These are phyloP conservation scores for Clarireedia hainanense DNA, from an alignment of 2,329 filamentous ascomycete species.

Conservation along the genomic window DNA sequence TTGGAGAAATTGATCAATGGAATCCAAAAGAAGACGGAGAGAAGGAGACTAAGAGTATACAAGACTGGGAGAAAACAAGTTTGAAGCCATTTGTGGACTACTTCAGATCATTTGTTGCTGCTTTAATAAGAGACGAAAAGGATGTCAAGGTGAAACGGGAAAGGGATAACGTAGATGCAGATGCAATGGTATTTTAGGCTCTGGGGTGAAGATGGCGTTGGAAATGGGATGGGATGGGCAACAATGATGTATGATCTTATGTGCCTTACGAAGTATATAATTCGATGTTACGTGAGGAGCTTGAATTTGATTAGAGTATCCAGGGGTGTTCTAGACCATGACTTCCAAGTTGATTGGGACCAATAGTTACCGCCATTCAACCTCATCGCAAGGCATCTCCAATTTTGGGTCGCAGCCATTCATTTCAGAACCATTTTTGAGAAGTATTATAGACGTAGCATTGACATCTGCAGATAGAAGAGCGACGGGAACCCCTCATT, in stretches of 20 bases:
- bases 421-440: too few relatives aligned
- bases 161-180: conserved; percentile 39
- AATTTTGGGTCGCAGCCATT: too few relatives aligned
- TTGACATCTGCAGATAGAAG: too few relatives aligned
- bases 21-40: conserved; percentile 39
- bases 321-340: too few relatives aligned
- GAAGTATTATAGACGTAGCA: too few relatives aligned
- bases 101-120: conserved; percentile 74
- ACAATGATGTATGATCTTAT: not conserved
- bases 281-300: not conserved
- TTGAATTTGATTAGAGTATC: not conserved
- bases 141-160: conserved; percentile 43
- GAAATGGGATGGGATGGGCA: not conserved
- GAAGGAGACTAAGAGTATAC: conserved; percentile 42
- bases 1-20: conserved; percentile 83
- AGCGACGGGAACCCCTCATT: too few relatives aligned
- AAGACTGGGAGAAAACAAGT: conserved; percentile 96
- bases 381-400: too few relatives aligned
- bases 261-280: not conserved
- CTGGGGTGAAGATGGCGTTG: not conserved
- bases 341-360: too few relatives aligned
- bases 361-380: too few relatives aligned
- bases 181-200: conserved; percentile 57
- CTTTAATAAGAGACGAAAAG: conserved; percentile 68
- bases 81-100: conserved; percentile 87